Base-by-base conservation (phyloP, 106 monocot genomes). In the Allium fistulosum region DNA sequence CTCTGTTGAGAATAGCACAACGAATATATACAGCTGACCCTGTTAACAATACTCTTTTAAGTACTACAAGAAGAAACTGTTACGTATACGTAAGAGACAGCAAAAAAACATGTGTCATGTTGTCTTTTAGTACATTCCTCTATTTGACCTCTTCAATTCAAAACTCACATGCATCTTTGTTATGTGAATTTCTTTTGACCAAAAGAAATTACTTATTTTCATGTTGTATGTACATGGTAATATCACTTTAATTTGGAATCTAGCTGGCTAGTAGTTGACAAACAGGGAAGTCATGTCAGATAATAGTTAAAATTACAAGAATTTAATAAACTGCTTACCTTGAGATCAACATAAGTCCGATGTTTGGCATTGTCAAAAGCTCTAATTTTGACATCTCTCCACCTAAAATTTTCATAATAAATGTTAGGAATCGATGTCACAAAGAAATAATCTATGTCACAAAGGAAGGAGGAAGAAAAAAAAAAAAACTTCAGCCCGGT, bases 301-400 rank as follows among this genome's bases (percentile, higher is more conserved):
- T 69, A 46, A 37, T 51, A 45, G 16, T 57, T 57, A 69, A 69
- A 17, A 57, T 53, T 6, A 26, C 2, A 16, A 48, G 15, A 55
- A 11, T 26, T 28, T 9, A 52, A 66, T 17, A 49, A 53, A 68
- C 51, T 28, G 52, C 67, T 60, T 77, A 99, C 99, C 87, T 99
- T 99, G 9, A 99, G 81, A 78, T 99, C 99, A 58, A 99, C 99
- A 57, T 99, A 99, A 5, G 99, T 99, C 4, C 93, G 87, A 26
- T 99, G 99, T 65, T 92, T 87, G n/a, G 84, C 82, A 62, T 85
- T 73, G 50, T 90, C 93, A 61, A 99, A 99, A 11, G 99, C 93
- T 22, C 81, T 72, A 14, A 93, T 53, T 63, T 99, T 99, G 73
- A 99, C 93, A 67, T 99, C 99, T 59, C 99, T 76, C 99, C 99